Base-by-base conservation (phyloP, 2,329 filamentous ascomycete genomes). In the Pseudocercospora musae region DNA sequence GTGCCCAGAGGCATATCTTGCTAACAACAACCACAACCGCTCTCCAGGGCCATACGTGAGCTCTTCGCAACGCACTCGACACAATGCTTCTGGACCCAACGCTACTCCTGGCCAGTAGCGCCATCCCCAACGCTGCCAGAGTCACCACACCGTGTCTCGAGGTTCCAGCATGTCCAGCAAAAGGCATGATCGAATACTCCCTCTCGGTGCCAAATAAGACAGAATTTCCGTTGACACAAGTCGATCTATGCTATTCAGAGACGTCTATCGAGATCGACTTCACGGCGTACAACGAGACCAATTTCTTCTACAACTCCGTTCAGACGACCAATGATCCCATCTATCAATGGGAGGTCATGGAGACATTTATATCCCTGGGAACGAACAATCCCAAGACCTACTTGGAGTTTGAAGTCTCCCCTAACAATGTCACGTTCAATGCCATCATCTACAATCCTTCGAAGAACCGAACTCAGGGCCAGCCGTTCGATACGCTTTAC, bases 311-410 rank as follows among this genome's bases (percentile, higher is more conserved):
- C 65, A 62, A 65, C 58, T n/a, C 37, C 9, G 27, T 20, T 23
- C 37, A 48, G 40, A 59, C 53, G 6, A 63, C 59, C 13, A 63
- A 65, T 25, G 65, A 63, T 58, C 56, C 62, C 8, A 65, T 65
- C 55, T 63, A 59, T 42, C 13, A 63, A n/a, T 65, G 59, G 52
- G 63, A 65, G 33, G 62, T 65, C 5, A 63, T 65, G 63, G 65
- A 65, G 52, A 49, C 63, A 23, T 65, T 67, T 56, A 63, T 67
- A 10, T 27, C 54, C 6, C 31, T 8, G 10, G 57, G 60, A 21
- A 63, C 40, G 25, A 37, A 55, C 23, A 56, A 57, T 40, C 65
- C 65, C 4, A 44, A 48, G 31, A 65, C 58, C 2, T 66, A 66
- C 42, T 48, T 66, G 15, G 65, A 66, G 33, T 62, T 62, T 44